A percentile compares a stretch with the other conserved stretches of the same genome.
Evolutionary conservation across 805 yeast genomes (phyloP).

Genomic region (Wickerhamiella australiensis): DNA sequence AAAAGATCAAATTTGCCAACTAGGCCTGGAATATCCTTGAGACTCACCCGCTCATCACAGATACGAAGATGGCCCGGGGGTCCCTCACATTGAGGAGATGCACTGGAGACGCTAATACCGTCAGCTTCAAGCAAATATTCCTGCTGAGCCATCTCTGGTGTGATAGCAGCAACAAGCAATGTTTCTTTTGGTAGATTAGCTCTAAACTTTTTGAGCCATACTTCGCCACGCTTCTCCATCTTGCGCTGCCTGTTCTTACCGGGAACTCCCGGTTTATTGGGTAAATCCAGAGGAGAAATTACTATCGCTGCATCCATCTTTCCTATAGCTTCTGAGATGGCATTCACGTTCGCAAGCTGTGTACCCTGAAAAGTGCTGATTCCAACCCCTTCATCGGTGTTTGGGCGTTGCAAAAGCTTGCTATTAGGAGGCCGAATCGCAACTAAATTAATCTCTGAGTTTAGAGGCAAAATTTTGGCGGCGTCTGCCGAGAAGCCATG

Average conservation of each 20-base stretch:
- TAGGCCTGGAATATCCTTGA: conserved; percentile 23
- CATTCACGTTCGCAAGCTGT: conserved; percentile 22
- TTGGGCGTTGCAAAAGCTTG: conserved; percentile 26
- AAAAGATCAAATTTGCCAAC: conserved; percentile 27
- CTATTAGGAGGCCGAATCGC: conserved; percentile 27
- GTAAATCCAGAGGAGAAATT: conserved; percentile 28
- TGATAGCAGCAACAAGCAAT: conserved; percentile 25
- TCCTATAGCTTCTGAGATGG: conserved; percentile 18
- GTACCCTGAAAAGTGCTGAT: conserved; percentile 32
- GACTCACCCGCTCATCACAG: conserved; percentile 4
- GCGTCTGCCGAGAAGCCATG: conserved; percentile 19
- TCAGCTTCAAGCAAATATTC: conserved; percentile 18
- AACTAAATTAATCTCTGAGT: conserved; percentile 23
- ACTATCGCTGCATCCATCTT: conserved; percentile 27
- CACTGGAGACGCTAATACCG: conserved; percentile 11
- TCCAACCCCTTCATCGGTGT: conserved; percentile 25
- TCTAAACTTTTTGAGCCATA: conserved; percentile 26
- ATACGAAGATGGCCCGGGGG: not conserved
- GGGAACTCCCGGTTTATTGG: conserved; percentile 24
- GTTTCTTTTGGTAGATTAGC: conserved; percentile 13
- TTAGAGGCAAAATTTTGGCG: conserved; percentile 23
- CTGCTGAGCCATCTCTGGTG: conserved; percentile 23
- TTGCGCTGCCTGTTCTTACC: conserved; percentile 31
- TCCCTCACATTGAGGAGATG: not conserved
- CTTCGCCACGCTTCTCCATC: conserved; percentile 27